These are phyloP conservation scores for Jaenimonas drosophilae DNA, from an alignment of 208 protist species.

Conservation along the genomic window DNA sequence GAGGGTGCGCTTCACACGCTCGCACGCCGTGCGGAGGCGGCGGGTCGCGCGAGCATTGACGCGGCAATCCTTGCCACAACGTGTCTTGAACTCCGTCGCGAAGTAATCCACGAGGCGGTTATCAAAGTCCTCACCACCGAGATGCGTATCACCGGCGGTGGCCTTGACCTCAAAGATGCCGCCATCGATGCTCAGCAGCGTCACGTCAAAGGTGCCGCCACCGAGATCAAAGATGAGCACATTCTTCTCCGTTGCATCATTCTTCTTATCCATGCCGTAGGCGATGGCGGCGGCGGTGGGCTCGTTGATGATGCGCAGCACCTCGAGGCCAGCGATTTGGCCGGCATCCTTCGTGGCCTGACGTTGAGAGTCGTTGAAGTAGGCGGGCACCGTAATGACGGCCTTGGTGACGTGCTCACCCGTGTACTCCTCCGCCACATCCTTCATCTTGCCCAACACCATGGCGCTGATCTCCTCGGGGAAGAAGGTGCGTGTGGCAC, in stretches of 20 bases:
- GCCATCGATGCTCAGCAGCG: conserved; percentile 97
- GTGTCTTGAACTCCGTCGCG: conserved; percentile 92
- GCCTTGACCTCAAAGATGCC: conserved; percentile 99
- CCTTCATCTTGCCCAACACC: conserved; percentile 91
- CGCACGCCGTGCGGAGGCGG: conserved; percentile 81
- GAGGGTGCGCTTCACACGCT: conserved; percentile 97
- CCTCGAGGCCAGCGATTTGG: conserved; percentile 94
- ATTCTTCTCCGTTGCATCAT: conserved; percentile 78
- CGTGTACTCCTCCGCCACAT: conserved; percentile 90
- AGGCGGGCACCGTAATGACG: conserved; percentile 98
- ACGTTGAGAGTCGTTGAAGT: conserved; percentile 99
- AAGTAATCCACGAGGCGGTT: conserved; percentile 97
- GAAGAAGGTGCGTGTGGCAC: conserved; percentile 61
- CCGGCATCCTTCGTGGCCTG: conserved; percentile 99
- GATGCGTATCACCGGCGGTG: conserved; percentile 98
- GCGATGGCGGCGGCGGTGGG: conserved; percentile 99
- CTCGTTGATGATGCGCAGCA: conserved; percentile 99
- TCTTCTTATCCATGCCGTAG: conserved; percentile 97
- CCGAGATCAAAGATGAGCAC: conserved; percentile 98
- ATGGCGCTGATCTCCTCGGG: conserved; percentile 84
- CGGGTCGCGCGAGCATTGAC: conserved; percentile 62
- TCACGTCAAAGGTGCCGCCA: conserved; percentile 98
- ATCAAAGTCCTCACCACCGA: conserved; percentile 99
- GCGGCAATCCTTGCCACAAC: conserved; percentile 66
- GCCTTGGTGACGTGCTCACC: conserved; percentile 89